phyloP scores from a whole-genome alignment of 805 yeast species.

The Suhomyces xylopsoci region DNA sequence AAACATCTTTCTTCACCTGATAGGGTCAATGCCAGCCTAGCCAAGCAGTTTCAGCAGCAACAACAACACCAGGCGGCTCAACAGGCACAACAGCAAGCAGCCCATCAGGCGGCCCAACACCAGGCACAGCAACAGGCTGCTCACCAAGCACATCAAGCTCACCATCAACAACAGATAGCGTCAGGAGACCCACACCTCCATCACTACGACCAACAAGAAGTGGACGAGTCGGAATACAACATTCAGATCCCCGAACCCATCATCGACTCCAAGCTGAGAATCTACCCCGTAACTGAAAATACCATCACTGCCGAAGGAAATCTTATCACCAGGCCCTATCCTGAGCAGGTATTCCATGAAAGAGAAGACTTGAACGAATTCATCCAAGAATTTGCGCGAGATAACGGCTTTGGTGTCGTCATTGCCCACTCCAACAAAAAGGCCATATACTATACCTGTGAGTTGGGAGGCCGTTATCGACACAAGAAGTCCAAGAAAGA shows the following conservation, averaged over 20 bases:
- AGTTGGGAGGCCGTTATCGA: constrained; percentile 54
- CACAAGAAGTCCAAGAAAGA: constrained; percentile 40
- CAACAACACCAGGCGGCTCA: neutral
- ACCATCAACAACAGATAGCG: constrained; percentile 12
- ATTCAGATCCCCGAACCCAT: constrained; percentile 48
- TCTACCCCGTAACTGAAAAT: constrained; percentile 42
- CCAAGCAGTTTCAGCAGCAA: constrained; percentile 4
- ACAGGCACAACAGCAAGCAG: neutral
- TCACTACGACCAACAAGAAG: constrained; percentile 19
- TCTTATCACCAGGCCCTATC: constrained; percentile 52
- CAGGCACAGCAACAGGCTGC: neutral
- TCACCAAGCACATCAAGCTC: constrained; percentile 3
- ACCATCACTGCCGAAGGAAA: constrained; percentile 49
- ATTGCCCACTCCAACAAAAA: constrained; percentile 57
- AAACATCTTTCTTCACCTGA: neutral
- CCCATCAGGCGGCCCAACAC: neutral
- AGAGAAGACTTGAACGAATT: constrained; percentile 52
- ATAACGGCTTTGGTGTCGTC: constrained; percentile 57
- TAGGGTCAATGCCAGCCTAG: neutral
- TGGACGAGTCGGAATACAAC: constrained; percentile 39
- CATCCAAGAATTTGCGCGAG: constrained; percentile 54
- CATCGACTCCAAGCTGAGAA: constrained; percentile 39
- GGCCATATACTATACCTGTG: constrained; percentile 59
- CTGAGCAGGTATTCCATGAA: constrained; percentile 49
- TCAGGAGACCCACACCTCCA: constrained; percentile 8